Base-by-base conservation (phyloP, 768 basidiomycete genomes). In the Boletus pseudopeckii region DNA sequence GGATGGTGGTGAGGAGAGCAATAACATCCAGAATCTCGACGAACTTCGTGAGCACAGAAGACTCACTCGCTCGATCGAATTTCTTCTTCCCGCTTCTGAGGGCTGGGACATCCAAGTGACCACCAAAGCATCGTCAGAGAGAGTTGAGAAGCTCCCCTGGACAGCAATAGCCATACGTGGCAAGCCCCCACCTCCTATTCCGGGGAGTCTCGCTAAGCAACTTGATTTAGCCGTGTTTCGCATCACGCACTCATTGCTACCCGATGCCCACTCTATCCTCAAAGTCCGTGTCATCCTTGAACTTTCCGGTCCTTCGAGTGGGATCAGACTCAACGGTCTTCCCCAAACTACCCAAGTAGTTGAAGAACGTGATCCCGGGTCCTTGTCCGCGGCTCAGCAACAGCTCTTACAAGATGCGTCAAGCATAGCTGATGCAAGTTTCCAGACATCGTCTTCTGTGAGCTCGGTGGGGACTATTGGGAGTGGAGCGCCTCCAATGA, bases 21-120 rank as follows among this genome's bases (percentile, higher is more conserved):
- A 33, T 24, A 44, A 11, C 32, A 64, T 67, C 38, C 72, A 80
- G 28, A 83, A 79, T 48, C 69, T 88, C 53, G 85, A 88, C 40
- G 87, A 86, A 50, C 69, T 91, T 17, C 81, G 84, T 41, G 92
- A 91, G 64, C 79, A 82, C 51, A 76, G 80, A 51, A 78, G 90
- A 40, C 74, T 92, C 17, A 85, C 84, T 18, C 80, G 92, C 37
- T 83, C 88, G 2, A 76, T 95, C 43, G 90, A 97, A 73, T 90
- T 86, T 63, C 73, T 84, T n/a, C 70, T 98, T 32, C 90, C 91
- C 4, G 76, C 82, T 2, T 72, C 76, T 17, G 85, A 88, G 56
- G 88, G 91, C 26, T 98, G 91, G 93, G 92, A 93, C 61, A 81
- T 94, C 1, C 91, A 87, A 60, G 74, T 96, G 26, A 78, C 85